Base-by-base conservation (phyloP, 371 early-diverging fungal genomes). In the Syncephalastrum sp. region DNA sequence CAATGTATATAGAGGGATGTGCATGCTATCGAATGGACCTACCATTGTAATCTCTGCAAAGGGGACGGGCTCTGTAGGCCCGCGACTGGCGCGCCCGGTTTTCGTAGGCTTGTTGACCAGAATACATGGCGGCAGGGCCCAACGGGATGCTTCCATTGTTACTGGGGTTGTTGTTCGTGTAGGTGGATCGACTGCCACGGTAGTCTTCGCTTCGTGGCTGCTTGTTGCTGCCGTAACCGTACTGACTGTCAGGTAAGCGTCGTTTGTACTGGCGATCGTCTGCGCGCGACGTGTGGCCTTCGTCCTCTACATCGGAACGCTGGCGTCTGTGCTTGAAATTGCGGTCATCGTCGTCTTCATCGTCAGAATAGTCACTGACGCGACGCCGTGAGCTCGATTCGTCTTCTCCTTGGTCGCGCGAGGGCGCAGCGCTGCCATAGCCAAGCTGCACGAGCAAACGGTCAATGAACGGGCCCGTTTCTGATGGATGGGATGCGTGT, bases 1-100 rank as follows among this genome's bases (percentile, higher is more conserved):
- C 6, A 47, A 14, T 51, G 21, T 2, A 51, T n/a, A 43, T 44
- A 47, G 3, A 27, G 24, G 27, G 45, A 19, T 48, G 12, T 57
- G 41, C 27, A 23, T 24, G 33, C 15, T 15, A 25, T 50, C 6
- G 10, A n/a, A 21, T 48, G 14, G 14, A n/a, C 33, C 53, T 79
- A 89, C 91, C 88, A 73, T 88, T 87, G 66, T 87, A 91, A 54
- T 90, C 90, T 47, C 85, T 81, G 60, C 92, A 91, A 21, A 79
- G 79, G 16, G 70, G 72, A 15, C 82, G 75, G 27, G 10, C 21
- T 61, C 68, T 24, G 59, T 68, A 16, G 10, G 43, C 4, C 81
- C 68, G 19, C 53, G 50, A 17, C 64, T 66, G 14, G 63, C 16
- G n/a, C 52, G 44, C 8, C 13, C 66, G 48, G 50, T 33, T 50